Conservation (phyloP, 139 green algal genomes). For the Pycnococcus provasolii region DNA sequence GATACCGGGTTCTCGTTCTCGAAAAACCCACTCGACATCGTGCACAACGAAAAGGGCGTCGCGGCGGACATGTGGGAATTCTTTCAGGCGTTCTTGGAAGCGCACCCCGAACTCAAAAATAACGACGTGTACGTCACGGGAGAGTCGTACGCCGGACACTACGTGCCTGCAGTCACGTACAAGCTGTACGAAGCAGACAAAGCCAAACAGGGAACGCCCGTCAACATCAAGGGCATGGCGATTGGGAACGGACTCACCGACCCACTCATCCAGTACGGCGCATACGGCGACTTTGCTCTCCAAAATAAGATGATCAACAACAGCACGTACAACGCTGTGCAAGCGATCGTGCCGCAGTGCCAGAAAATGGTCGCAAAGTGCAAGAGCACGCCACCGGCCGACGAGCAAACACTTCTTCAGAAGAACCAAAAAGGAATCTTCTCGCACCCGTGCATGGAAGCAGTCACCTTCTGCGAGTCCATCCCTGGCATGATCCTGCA, state of each 20-base stretch:
- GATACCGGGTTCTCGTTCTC: conserved; percentile 83
- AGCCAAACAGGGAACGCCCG: neutral
- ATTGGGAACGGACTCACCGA: conserved; percentile 89
- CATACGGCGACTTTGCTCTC: conserved; percentile 66
- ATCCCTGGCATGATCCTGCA: neutral
- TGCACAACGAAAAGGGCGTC: conserved; percentile 58
- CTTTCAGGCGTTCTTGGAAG: conserved; percentile 66
- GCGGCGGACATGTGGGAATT: conserved; percentile 90
- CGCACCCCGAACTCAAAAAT: conserved; percentile 51
- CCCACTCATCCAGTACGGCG: conserved; percentile 66
- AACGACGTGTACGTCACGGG: conserved; percentile 76
- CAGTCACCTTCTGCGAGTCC: neutral
- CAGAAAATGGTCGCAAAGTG: neutral
- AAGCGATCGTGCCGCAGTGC: neutral
- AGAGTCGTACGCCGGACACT: conserved; percentile 61
- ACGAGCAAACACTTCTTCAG: neutral
- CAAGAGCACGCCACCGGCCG: neutral
- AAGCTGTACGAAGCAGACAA: conserved; percentile 14
- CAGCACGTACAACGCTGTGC: neutral
- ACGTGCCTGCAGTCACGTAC: conserved; percentile 26
- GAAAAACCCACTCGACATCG: conserved; percentile 26
- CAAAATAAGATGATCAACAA: conserved; percentile 57
- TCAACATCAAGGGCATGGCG: conserved; percentile 44
- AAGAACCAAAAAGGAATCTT: neutral
- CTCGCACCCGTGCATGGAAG: neutral